phyloP scores from a whole-genome alignment of 495 filamentous ascomycete genomes.

The Hypoxylon subgilvum region DNA sequence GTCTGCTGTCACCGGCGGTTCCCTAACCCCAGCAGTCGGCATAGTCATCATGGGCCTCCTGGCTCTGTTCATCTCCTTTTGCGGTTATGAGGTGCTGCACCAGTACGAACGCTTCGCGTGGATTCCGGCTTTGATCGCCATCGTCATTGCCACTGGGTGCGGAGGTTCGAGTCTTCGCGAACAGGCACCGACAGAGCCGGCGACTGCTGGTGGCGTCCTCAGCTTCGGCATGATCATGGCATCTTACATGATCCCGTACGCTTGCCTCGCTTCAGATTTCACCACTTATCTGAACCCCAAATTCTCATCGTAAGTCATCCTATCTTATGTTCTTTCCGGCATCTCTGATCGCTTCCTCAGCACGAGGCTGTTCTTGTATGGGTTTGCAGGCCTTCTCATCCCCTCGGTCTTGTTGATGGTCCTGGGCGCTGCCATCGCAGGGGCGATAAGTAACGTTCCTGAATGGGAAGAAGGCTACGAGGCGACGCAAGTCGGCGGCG shows the following conservation, averaged over 20 bases:
- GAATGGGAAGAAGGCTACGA: slow-evolving; percentile 56
- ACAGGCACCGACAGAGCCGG: slow-evolving; percentile 40
- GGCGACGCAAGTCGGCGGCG: slow-evolving; percentile 56
- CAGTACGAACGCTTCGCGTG: slow-evolving; percentile 68
- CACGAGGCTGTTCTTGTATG: slow-evolving; percentile 51
- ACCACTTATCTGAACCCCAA: slow-evolving; percentile 56
- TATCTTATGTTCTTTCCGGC: not conserved
- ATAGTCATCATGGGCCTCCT: slow-evolving; percentile 61
- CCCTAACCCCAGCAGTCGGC: slow-evolving; percentile 52
- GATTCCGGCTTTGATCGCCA: slow-evolving; percentile 60
- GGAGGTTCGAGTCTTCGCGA: slow-evolving; percentile 44
- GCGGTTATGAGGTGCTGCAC: slow-evolving; percentile 64
- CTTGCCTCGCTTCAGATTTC: slow-evolving; percentile 54
- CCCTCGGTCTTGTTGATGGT: slow-evolving; percentile 59
- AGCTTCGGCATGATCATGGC: slow-evolving; percentile 54
- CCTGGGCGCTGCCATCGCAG: slow-evolving; percentile 61
- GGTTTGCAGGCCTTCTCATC: slow-evolving; percentile 53
- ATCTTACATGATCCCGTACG: slow-evolving; percentile 55
- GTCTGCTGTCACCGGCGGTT: slow-evolving; percentile 57
- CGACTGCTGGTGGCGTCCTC: slow-evolving; percentile 40
- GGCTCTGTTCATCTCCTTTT: slow-evolving; percentile 62
- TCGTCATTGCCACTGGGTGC: slow-evolving; percentile 53
- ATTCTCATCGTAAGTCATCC: slow-evolving; percentile 48
- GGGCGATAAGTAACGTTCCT: slow-evolving; percentile 48
- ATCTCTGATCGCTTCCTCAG: slow-evolving; percentile 25